A percentile compares a stretch with the other conserved stretches of the same genome.
Conservation (phyloP, 345 rosid genomes). For the Eucalyptus erythrocorys region DNA sequence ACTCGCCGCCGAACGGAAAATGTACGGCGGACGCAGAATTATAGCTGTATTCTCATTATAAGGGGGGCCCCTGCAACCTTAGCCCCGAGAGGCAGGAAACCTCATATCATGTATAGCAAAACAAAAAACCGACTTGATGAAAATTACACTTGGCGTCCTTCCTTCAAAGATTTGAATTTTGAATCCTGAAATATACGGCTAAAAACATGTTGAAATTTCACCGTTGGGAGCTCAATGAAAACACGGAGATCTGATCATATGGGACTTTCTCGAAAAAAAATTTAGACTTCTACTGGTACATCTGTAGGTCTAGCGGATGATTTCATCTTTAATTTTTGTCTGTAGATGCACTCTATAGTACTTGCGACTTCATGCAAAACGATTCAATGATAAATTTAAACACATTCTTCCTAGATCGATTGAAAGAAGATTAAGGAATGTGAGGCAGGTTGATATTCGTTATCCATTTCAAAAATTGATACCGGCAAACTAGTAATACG, state of each 20-base stretch:
- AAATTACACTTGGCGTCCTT: too few relatives aligned
- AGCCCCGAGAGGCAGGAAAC: too few relatives aligned
- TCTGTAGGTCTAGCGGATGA: fast-evolving
- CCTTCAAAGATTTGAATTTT: neutral
- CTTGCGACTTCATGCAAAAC: neutral
- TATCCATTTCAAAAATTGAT: neutral
- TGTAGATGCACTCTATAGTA: fast-evolving
- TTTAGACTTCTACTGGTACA: too few relatives aligned
- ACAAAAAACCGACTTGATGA: too few relatives aligned
- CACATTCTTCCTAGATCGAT: neutral
- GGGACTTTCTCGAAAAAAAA: neutral
- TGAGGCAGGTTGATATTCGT: neutral
- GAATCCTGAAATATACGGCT: neutral
- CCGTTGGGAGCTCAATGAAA: fast-evolving
- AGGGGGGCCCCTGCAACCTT: too few relatives aligned
- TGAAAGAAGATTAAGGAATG: neutral
- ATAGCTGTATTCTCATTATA: too few relatives aligned
- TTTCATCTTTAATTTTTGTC: neutral
- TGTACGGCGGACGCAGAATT: too few relatives aligned
- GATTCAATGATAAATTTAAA: neutral
- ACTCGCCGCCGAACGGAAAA: too few relatives aligned
- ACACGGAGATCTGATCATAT: fast-evolving
- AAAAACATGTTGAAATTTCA: too few relatives aligned
- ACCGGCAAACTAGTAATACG: fast-evolving
- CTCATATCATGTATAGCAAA: too few relatives aligned